Evolutionary conservation across 306 rosid species (phyloP).

Genomic region (Medicago truncatula): DNA sequence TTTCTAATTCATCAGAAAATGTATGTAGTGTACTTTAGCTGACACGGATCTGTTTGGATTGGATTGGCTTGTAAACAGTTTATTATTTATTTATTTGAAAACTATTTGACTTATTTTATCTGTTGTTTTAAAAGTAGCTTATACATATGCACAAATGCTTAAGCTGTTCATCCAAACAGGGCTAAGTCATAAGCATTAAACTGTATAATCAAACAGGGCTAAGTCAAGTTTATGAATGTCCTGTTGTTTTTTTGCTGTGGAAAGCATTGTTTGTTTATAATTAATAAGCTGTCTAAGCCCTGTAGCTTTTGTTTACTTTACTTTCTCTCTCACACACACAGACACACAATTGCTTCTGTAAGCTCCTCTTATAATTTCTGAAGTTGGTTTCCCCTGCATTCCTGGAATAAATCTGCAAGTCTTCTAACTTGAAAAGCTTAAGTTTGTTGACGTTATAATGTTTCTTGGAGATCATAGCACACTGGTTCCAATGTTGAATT

Average conservation of each 20-base stretch:
- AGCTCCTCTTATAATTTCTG: neutral
- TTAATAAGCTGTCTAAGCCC: neutral
- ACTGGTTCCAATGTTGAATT: conserved; percentile 12
- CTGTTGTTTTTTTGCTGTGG: neutral
- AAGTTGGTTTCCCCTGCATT: conserved; percentile 1
- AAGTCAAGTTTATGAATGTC: conserved; percentile 22
- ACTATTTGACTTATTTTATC: neutral
- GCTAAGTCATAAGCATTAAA: neutral
- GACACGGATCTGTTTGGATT: neutral
- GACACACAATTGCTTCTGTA: neutral
- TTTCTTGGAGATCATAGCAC: neutral
- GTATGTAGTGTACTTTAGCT: neutral
- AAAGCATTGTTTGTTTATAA: neutral
- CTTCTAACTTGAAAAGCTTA: neutral
- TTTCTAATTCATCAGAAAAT: neutral
- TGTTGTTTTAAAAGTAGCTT: neutral
- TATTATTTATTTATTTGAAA: neutral
- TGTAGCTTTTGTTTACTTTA: neutral
- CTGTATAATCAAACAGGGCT: neutral
- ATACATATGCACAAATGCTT: neutral
- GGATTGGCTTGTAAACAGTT: neutral
- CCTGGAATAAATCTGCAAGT: neutral
- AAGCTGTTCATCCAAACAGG: neutral
- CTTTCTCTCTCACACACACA: neutral
- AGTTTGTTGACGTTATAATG: neutral